A percentile compares a stretch with the other conserved stretches of the same genome.
Conservation (phyloP, 306 rosid genomes). For the Pyrus bretschneideri region DNA sequence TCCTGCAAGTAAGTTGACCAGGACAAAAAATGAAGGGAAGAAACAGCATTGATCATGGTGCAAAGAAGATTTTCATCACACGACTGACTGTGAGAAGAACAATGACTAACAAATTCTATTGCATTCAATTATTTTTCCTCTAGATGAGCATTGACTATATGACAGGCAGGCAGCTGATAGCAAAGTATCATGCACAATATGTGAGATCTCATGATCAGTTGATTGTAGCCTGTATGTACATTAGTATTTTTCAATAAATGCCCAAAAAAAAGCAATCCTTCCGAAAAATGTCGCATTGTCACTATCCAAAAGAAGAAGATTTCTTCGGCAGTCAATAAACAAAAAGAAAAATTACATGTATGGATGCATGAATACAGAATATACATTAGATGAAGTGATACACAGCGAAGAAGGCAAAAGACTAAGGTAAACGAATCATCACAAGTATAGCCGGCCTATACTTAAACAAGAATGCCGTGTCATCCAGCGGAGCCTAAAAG, state of each 20-base stretch:
- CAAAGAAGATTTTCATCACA: conserved; percentile 18
- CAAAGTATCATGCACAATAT: conserved; percentile 11
- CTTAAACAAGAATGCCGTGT: no score
- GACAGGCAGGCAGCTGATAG: conserved; percentile 24
- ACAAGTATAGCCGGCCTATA: no score
- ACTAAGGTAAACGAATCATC: no score
- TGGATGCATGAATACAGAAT: background rate
- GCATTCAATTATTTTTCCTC: conserved; percentile 29
- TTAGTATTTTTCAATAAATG: conserved; percentile 20
- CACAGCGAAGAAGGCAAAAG: no score
- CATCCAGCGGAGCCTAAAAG: no score
- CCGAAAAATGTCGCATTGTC: background rate
- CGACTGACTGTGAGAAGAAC: conserved; percentile 26
- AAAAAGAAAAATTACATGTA: background rate
- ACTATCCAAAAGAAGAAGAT: conserved; percentile 1
- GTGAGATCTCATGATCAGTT: conserved; percentile 12
- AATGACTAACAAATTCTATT: conserved; percentile 26
- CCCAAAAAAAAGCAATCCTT: conserved; percentile 30
- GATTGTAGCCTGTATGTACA: conserved; percentile 14
- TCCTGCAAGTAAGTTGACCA: conserved; percentile 57
- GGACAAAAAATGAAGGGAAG: conserved; percentile 21
- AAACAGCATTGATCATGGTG: background rate
- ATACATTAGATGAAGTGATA: background rate
- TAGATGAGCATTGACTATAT: conserved; percentile 23
- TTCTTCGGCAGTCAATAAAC: background rate